Evolutionary conservation across 2,329 filamentous ascomycete species (phyloP).

Genomic region (Venturia pyrina): DNA sequence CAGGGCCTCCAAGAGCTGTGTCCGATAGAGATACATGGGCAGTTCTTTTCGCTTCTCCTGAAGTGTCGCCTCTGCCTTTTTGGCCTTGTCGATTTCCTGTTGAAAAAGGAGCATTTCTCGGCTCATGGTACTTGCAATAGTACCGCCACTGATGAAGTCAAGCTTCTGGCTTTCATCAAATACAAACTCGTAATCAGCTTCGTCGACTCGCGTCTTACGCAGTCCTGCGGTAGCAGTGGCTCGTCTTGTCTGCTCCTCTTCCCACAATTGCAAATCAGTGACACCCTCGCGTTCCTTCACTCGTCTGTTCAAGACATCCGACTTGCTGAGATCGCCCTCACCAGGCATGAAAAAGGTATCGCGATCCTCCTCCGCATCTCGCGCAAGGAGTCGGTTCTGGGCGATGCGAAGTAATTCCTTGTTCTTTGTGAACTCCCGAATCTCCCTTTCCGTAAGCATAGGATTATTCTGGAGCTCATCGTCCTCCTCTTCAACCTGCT

Average conservation of each 20-base stretch:
- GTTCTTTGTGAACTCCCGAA: conserved; percentile 81
- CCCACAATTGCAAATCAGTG: conserved; percentile 94
- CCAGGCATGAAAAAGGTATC: conserved; percentile 96
- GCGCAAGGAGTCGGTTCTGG: conserved; percentile 71
- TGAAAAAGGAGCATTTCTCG: conserved; percentile 72
- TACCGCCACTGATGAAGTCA: conserved; percentile 72
- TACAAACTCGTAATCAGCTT: conserved; percentile 84
- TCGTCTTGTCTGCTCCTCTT: conserved; percentile 77
- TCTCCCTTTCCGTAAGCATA: conserved; percentile 65
- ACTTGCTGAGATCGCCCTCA: conserved; percentile 78
- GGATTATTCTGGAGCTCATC: conserved; percentile 64
- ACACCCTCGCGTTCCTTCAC: conserved; percentile 84
- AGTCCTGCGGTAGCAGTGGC: conserved; percentile 74
- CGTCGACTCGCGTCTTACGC: conserved; percentile 59
- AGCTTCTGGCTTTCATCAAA: conserved; percentile 85
- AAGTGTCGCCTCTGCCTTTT: conserved; percentile 78
- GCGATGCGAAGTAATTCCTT: conserved; percentile 66
- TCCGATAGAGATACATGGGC: conserved; percentile 80
- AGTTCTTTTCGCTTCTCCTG: conserved; percentile 85
- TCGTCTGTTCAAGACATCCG: conserved; percentile 77
- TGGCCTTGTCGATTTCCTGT: conserved; percentile 76
- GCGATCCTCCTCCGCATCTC: conserved; percentile 60
- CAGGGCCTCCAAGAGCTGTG: conserved; percentile 80
- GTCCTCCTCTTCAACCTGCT: conserved; percentile 82
- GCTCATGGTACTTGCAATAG: conserved; percentile 62